These are phyloP conservation scores for Thielaviopsis cerberus DNA, from an alignment of 2,329 filamentous ascomycete genomes.

Conservation along the genomic window DNA sequence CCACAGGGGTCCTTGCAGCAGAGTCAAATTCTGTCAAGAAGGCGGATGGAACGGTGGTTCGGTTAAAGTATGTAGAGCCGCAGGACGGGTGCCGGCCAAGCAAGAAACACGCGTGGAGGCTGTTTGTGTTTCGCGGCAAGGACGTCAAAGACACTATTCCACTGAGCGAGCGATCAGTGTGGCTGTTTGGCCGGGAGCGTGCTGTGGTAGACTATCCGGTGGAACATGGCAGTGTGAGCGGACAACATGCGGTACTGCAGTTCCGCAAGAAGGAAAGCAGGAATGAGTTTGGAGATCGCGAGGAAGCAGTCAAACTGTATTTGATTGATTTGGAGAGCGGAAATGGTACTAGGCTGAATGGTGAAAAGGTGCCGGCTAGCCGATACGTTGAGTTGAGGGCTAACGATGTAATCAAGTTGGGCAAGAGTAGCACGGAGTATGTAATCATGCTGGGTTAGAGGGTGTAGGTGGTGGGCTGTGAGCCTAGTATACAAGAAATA, in stretches of 20 bases:
- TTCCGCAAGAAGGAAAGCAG: conserved; percentile 70
- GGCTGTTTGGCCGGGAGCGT: conserved; percentile 69
- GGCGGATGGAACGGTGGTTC: conserved; percentile 52
- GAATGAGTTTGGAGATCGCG: conserved; percentile 72
- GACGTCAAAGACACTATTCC: conserved; percentile 70
- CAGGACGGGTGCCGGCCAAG: conserved; percentile 79
- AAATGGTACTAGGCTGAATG: conserved; percentile 75
- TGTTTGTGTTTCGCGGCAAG: conserved; percentile 79
- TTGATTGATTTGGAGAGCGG: conserved; percentile 84
- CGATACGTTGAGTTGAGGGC: conserved; percentile 73
- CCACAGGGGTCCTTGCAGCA: conserved; percentile 66
- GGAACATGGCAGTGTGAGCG: conserved; percentile 82
- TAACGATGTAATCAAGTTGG: conserved; percentile 79
- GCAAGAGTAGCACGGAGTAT: conserved; percentile 77
- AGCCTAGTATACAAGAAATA: no score
- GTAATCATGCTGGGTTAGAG: conserved; percentile 56
- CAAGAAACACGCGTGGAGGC: conserved; percentile 50
- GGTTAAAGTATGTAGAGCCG: conserved; percentile 92
- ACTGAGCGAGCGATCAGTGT: conserved; percentile 61
- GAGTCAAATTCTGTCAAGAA: conserved; percentile 65
- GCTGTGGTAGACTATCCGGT: conserved; percentile 66
- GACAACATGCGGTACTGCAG: conserved; percentile 89
- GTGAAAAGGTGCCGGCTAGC: conserved; percentile 50
- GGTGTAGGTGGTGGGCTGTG: no score
- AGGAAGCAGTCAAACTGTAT: conserved; percentile 67